Conservation (phyloP, 2,329 filamentous ascomycete species). For the Botryotinia narcissicola region DNA sequence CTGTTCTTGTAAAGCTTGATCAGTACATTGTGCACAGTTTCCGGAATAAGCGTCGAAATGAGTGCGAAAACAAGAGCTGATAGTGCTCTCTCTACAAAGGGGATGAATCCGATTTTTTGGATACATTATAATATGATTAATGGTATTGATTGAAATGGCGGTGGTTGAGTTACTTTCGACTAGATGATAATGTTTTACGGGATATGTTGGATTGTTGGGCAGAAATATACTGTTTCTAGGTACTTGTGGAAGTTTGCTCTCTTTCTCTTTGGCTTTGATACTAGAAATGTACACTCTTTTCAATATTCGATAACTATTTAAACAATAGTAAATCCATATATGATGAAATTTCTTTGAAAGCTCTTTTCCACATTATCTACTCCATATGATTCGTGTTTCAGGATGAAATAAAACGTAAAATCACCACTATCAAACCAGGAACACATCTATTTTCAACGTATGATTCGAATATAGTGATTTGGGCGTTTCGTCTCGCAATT, state of each 20-base stretch:
- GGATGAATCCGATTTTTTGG: not conserved
- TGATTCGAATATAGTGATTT: no score
- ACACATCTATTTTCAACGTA: not conserved
- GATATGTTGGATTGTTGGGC: not conserved
- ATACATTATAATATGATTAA: not conserved
- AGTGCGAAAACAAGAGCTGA: not conserved
- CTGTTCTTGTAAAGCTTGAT: conserved; percentile 1
- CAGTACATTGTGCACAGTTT: not conserved
- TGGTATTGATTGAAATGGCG: not conserved
- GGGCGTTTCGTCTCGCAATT: no score
- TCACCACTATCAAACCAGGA: not conserved
- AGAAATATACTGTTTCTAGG: not conserved
- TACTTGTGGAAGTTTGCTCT: not conserved
- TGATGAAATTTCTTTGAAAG: accelerated
- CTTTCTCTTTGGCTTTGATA: not conserved
- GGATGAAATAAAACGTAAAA: accelerated
- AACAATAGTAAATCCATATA: not conserved
- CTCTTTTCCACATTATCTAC: not conserved
- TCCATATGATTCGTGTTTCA: accelerated
- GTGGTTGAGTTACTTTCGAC: not conserved
- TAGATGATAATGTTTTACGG: conserved; percentile 2
- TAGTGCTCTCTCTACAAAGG: not conserved
- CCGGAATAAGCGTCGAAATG: accelerated
- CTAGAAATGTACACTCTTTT: not conserved
- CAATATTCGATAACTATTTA: not conserved